These are phyloP conservation scores for Asclepias syriaca DNA, from an alignment of 257 asterid species.

Conservation along the genomic window DNA sequence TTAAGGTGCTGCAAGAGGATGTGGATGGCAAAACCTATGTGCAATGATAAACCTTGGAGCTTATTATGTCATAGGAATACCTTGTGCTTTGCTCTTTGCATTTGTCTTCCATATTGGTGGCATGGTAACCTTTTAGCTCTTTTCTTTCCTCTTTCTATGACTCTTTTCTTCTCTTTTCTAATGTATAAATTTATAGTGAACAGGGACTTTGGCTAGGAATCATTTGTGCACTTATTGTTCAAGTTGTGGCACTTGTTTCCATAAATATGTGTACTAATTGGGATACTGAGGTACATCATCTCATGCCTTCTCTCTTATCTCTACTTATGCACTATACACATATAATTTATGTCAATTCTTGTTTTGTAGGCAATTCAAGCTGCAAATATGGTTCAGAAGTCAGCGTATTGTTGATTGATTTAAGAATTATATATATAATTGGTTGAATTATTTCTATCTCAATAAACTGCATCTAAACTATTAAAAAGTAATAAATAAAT, in stretches of 20 bases:
- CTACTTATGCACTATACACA: too few relatives aligned
- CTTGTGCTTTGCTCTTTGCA: conserved; percentile 49
- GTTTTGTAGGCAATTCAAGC: conserved; percentile 35
- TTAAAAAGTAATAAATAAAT: too few relatives aligned
- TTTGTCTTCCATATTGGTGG: conserved; percentile 55
- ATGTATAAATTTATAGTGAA: too few relatives aligned
- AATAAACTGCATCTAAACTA: too few relatives aligned
- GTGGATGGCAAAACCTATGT: conserved; percentile 71
- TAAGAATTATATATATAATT: too few relatives aligned
- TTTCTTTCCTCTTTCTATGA: background rate
- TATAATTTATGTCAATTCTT: background rate
- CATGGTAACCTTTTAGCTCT: conserved; percentile 31
- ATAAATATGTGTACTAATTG: conserved; percentile 51
- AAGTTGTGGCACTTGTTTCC: conserved; percentile 46
- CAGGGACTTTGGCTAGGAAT: conserved; percentile 84
- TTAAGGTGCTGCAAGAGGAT: conserved; percentile 77
- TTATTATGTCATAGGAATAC: conserved; percentile 58
- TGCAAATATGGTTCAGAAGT: conserved; percentile 27
- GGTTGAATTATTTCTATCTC: too few relatives aligned
- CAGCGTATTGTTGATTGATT: background rate
- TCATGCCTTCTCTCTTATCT: too few relatives aligned
- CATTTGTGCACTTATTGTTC: conserved; percentile 52
- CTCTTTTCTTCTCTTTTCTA: background rate
- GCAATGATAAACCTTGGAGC: conserved; percentile 66
- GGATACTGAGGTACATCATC: conserved; percentile 45